Conservation (phyloP, 2,329 filamentous ascomycete genomes). For the Geosmithia flava region DNA sequence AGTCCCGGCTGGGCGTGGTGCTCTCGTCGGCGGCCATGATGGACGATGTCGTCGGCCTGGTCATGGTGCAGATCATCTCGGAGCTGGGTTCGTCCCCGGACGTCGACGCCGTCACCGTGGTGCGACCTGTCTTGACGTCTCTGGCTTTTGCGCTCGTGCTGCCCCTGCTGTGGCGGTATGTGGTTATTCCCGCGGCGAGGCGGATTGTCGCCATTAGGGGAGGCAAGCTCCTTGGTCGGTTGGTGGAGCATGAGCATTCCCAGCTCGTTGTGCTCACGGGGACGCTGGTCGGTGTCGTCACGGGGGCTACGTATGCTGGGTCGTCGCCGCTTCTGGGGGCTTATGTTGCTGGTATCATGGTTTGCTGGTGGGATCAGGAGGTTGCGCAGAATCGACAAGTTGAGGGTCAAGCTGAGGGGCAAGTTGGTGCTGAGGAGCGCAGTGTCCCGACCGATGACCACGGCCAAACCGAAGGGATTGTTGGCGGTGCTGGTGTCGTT, state of each 20-base stretch:
- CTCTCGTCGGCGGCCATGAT: conserved; percentile 66
- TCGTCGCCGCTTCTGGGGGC: conserved; percentile 51
- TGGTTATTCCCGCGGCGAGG: conserved; percentile 26
- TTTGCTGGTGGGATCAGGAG: conserved; percentile 46
- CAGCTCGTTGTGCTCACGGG: conserved; percentile 33
- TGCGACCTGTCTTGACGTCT: conserved; percentile 33
- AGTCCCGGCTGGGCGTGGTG: conserved; percentile 43
- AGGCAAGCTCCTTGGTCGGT: neutral
- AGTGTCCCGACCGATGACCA: no score
- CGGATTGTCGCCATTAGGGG: neutral
- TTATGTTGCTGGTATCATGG: conserved; percentile 45
- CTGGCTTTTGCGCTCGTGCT: conserved; percentile 35
- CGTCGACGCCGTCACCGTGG: conserved; percentile 19
- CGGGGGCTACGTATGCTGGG: conserved; percentile 43
- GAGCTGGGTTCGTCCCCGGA: conserved; percentile 34
- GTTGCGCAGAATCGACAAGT: no score
- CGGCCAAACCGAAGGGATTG: neutral
- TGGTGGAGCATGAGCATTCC: conserved; percentile 12
- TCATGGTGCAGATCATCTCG: conserved; percentile 67
- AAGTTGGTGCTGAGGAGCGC: no score
- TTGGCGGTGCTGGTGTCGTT: neutral
- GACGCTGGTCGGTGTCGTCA: conserved; percentile 34
- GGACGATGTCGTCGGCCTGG: conserved; percentile 66
- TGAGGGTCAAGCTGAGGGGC: no score
- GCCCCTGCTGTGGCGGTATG: conserved; percentile 31